Evolutionary conservation across 2,329 filamentous ascomycete species (phyloP).

Genomic region (Aspergillus texensis): DNA sequence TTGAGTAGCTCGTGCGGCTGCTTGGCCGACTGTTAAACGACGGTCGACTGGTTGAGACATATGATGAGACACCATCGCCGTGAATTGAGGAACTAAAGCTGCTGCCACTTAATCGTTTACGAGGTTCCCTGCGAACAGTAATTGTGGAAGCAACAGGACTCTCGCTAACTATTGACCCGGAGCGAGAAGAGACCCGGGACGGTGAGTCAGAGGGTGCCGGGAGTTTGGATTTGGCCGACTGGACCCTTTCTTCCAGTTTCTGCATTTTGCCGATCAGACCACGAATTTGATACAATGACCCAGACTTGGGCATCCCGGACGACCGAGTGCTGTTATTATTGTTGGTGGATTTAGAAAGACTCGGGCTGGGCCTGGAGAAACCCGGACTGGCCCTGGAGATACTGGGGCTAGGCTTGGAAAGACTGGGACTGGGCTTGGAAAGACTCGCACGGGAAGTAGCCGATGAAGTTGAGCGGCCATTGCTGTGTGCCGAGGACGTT

Average conservation of each 20-base stretch:
- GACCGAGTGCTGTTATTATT: conserved; percentile 51
- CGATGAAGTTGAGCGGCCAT: conserved; percentile 51
- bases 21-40: conserved; percentile 69
- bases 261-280: conserved; percentile 96
- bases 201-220: conserved; percentile 79
- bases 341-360: conserved; percentile 19
- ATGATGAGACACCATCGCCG: conserved; percentile 39
- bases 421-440: conserved; percentile 12
- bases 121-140: conserved; percentile 53
- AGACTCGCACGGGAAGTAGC: conserved; percentile 41
- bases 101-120: conserved; percentile 47
- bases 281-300: conserved; percentile 88
- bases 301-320: conserved; percentile 58
- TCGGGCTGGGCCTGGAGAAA: conserved; percentile 14
- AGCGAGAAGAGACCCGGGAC: conserved; percentile 76
- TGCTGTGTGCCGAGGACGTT: conserved; percentile 60
- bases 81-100: conserved; percentile 44
- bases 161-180: conserved; percentile 51
- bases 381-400: conserved; percentile 15
- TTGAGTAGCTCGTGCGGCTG: conserved; percentile 68
- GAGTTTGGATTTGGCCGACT: conserved; percentile 86
- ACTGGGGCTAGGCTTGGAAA: conserved; percentile 15
- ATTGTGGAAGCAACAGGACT: conserved; percentile 57
- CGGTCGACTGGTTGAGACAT: conserved; percentile 40
- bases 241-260: conserved; percentile 88